Evolutionary conservation across 805 yeast genomes (phyloP).

Genomic region (Hanseniaspora hatyaiensis): DNA sequence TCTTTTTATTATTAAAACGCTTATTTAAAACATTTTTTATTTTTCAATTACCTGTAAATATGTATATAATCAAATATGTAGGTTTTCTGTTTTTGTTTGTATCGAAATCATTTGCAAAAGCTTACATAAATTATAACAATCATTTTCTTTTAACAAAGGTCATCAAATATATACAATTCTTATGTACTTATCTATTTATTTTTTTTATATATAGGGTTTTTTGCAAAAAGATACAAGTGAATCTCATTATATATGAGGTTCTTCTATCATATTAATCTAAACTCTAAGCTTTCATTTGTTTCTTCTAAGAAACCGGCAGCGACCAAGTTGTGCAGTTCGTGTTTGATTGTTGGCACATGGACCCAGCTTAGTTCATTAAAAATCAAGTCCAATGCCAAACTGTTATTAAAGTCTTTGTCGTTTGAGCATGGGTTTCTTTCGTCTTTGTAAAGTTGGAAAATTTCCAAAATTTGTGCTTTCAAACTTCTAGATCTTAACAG

Average conservation of each 20-base stretch:
- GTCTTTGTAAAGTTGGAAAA: constrained; percentile 13
- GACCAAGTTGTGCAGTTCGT: constrained; percentile 9
- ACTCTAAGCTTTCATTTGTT: constrained; percentile 1
- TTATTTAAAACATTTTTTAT: too few relatives aligned
- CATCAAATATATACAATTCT: too few relatives aligned
- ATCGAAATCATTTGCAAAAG: too few relatives aligned
- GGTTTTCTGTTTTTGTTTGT: too few relatives aligned
- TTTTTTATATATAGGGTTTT: background rate
- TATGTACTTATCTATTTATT: too few relatives aligned
- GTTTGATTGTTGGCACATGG: constrained; percentile 12
- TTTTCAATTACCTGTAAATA: too few relatives aligned
- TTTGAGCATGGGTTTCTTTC: constrained; percentile 13
- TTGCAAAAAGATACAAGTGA: background rate
- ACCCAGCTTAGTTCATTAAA: constrained; percentile 15
- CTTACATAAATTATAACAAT: too few relatives aligned
- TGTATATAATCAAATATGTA: too few relatives aligned
- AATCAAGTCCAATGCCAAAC: constrained; percentile 6
- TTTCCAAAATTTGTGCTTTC: constrained; percentile 13
- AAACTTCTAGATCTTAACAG: constrained; percentile 13
- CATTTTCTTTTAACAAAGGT: too few relatives aligned
- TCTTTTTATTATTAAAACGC: too few relatives aligned
- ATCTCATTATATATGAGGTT: background rate
- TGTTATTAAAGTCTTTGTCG: constrained; percentile 11
- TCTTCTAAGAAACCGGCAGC: constrained; percentile 4
- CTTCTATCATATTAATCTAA: background rate